phyloP scores from a whole-genome alignment of 441 rosid species.

The Croton laevigatus region DNA sequence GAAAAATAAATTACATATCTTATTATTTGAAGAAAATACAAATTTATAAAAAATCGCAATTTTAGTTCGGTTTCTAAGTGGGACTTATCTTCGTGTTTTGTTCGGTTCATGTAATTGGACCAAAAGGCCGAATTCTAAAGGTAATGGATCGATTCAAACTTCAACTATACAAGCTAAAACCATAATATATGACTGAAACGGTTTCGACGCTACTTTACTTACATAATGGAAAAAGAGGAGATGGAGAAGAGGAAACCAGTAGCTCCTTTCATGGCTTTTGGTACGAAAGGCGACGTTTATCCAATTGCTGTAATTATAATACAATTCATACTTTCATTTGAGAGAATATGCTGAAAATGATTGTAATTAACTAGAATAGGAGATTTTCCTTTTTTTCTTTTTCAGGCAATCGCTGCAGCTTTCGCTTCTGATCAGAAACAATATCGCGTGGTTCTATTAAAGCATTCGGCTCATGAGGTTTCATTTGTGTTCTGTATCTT shows the following conservation, averaged over 20 bases:
- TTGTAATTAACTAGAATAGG: neutral
- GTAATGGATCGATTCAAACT: too few relatives aligned
- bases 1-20: too few relatives aligned
- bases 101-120: too few relatives aligned
- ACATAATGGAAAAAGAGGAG: slow-evolving; percentile 15
- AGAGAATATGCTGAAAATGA: neutral
- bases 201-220: neutral
- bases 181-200: neutral
- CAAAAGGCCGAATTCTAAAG: too few relatives aligned
- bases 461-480: slow-evolving; percentile 84
- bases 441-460: slow-evolving; percentile 53
- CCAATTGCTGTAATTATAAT: slow-evolving; percentile 60
- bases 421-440: slow-evolving; percentile 56
- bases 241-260: slow-evolving; percentile 36
- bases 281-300: slow-evolving; percentile 85
- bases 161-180: too few relatives aligned
- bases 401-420: slow-evolving; percentile 81
- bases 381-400: neutral
- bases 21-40: too few relatives aligned
- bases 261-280: slow-evolving; percentile 85
- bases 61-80: too few relatives aligned
- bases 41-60: too few relatives aligned
- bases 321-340: neutral
- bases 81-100: too few relatives aligned
- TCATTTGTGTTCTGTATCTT: neutral